Evolutionary conservation across 2,329 filamentous ascomycete species (phyloP).

Genomic region (Emericellopsis atlantica): DNA sequence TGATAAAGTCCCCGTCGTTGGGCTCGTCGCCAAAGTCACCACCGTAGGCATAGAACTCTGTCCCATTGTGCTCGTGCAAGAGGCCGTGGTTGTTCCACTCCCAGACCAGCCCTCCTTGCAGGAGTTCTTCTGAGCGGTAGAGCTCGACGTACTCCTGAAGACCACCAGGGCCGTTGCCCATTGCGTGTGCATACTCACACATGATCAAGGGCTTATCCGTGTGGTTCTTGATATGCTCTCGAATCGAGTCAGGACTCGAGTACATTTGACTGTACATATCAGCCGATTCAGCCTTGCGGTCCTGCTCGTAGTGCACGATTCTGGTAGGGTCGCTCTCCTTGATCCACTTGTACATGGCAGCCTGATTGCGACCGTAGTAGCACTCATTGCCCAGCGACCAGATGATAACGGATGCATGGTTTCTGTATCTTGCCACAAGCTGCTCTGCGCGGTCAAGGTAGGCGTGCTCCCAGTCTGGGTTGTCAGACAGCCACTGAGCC

Average conservation of each 20-base stretch:
- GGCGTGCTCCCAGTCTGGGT: constrained; percentile 45
- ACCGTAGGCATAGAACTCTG: constrained; percentile 44
- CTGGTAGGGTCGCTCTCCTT: constrained; percentile 44
- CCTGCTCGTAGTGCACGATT: constrained; percentile 55
- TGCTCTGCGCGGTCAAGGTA: constrained; percentile 57
- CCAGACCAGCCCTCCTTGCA: constrained; percentile 58
- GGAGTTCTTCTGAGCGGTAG: constrained; percentile 44
- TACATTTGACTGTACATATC: constrained; percentile 63
- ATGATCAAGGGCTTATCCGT: constrained; percentile 45
- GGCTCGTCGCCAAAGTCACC: constrained; percentile 50
- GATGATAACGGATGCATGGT: constrained; percentile 55
- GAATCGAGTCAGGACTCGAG: constrained; percentile 36
- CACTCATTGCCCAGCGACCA: constrained; percentile 67
- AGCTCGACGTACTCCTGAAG: constrained; percentile 55
- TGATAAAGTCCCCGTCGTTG: constrained; percentile 48
- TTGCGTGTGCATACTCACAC: constrained; percentile 49
- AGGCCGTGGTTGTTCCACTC: constrained; percentile 52
- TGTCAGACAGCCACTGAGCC: constrained; percentile 43
- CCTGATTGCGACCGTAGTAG: constrained; percentile 58
- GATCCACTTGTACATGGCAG: constrained; percentile 52
- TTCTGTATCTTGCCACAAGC: constrained; percentile 56
- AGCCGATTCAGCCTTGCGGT: constrained; percentile 42
- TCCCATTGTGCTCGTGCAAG: constrained; percentile 26
- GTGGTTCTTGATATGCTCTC: constrained; percentile 14
- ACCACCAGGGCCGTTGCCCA: constrained; percentile 63